Conservation (phyloP, 83 land plant species). For the Diphasiastrum complanatum region DNA sequence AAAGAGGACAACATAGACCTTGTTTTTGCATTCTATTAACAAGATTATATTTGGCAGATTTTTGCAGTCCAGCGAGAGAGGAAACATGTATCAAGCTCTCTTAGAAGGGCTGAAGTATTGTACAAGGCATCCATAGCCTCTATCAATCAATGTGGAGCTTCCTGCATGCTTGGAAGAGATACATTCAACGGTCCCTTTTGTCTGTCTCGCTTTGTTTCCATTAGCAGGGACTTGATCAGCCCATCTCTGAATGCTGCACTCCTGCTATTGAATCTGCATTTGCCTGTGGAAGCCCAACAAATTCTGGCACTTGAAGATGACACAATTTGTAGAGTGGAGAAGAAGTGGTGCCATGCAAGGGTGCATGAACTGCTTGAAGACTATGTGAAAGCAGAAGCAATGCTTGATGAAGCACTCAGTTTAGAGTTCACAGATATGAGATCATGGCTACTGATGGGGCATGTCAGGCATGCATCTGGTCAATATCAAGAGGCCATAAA, state of each 20-base stretch:
- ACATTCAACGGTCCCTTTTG: conserved; percentile 19
- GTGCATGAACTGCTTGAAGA: conserved; percentile 19
- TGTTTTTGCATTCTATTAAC: no score
- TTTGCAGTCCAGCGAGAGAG: conserved; percentile 7
- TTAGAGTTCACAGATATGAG: neutral
- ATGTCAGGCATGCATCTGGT: neutral
- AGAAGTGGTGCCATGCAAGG: conserved; percentile 28
- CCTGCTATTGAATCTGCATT: conserved; percentile 27
- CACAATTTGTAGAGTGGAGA: conserved; percentile 15
- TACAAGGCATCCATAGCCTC: conserved; percentile 7
- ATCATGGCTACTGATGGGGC: conserved; percentile 28
- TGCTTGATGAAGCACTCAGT: conserved; percentile 21
- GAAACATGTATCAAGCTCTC: conserved; percentile 4
- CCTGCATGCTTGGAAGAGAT: neutral
- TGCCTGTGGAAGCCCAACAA: conserved; percentile 27
- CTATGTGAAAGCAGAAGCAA: conserved; percentile 18
- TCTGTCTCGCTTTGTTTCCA: conserved; percentile 12
- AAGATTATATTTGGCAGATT: conserved; percentile 8
- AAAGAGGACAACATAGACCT: no score
- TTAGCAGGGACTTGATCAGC: neutral
- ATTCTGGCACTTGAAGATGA: conserved; percentile 16
- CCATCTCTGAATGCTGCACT: conserved; percentile 17
- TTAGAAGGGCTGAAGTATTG: conserved; percentile 17
- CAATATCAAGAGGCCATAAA: conserved; percentile 20
- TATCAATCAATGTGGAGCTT: neutral